phyloP scores from a whole-genome alignment of 2,329 filamentous ascomycete genomes.

The Monosporascus sp. region DNA sequence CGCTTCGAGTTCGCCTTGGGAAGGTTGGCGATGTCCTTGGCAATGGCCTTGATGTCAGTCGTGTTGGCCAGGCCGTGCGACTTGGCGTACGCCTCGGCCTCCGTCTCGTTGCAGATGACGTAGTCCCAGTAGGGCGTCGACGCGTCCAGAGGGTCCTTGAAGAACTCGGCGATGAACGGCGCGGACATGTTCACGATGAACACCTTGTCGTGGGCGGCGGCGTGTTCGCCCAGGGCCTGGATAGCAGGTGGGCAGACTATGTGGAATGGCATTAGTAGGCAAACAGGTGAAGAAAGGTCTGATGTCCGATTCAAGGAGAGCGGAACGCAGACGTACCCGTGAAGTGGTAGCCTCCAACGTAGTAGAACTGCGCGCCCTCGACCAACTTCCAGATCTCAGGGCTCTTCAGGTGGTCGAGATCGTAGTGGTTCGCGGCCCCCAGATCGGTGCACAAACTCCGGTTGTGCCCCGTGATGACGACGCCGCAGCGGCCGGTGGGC shows the following conservation, averaged over 20 bases:
- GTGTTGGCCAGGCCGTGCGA: slow-evolving; percentile 63
- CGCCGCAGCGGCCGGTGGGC: slow-evolving; percentile 90
- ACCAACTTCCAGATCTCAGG: slow-evolving; percentile 89
- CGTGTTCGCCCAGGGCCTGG: slow-evolving; percentile 84
- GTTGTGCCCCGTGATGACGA: slow-evolving; percentile 95
- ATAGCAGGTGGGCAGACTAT: slow-evolving; percentile 83
- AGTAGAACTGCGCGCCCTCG: slow-evolving; percentile 82
- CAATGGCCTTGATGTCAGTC: slow-evolving; percentile 78
- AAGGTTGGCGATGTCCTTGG: slow-evolving; percentile 76
- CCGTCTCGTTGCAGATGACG: slow-evolving; percentile 94
- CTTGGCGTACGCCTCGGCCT: slow-evolving; percentile 83
- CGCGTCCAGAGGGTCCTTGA: slow-evolving; percentile 90
- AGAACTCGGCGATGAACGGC: slow-evolving; percentile 95
- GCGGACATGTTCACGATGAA: slow-evolving; percentile 91
- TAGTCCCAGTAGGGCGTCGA: slow-evolving; percentile 91
- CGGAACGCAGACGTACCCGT: slow-evolving; percentile 45
- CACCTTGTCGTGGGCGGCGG: slow-evolving; percentile 80
- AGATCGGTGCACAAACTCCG: slow-evolving; percentile 92
- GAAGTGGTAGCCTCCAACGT: slow-evolving; percentile 94
- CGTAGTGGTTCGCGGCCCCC: slow-evolving; percentile 95
- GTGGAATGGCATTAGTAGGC: not conserved
- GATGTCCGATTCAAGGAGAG: not conserved
- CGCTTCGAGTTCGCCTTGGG: slow-evolving; percentile 88
- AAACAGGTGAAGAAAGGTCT: not conserved
- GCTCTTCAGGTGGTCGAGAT: slow-evolving; percentile 85